Percentiles rank a stretch among this genome's conserved stretches.
Conservation (phyloP, 257 asterid species). For the Mentha longifolia region DNA sequence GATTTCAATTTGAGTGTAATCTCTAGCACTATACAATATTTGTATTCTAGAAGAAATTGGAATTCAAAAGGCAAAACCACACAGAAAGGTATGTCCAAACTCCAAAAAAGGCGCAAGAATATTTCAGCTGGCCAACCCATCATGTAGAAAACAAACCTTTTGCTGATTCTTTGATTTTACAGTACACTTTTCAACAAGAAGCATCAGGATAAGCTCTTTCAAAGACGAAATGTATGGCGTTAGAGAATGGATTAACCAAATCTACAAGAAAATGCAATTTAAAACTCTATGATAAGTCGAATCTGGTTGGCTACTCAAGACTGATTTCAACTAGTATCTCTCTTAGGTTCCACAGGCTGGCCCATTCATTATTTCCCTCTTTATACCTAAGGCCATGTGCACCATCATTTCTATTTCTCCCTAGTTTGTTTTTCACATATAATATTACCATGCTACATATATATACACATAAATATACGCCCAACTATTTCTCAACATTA, state of each 20-base stretch:
- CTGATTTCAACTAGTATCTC: constrained; percentile 1
- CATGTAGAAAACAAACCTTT: background rate
- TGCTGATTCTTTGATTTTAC: constrained; percentile 1
- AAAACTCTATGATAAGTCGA: constrained; percentile 14
- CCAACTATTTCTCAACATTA: background rate
- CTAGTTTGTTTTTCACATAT: background rate
- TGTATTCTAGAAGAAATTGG: background rate
- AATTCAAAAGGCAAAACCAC: constrained; percentile 6
- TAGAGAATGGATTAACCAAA: constrained; percentile 14
- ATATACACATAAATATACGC: background rate
- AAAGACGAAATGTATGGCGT: background rate
- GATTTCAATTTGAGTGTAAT: background rate
- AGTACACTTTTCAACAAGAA: background rate
- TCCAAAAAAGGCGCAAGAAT: constrained; percentile 18
- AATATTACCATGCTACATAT: background rate
- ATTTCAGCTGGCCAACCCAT: constrained; percentile 26
- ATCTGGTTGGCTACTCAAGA: constrained; percentile 4
- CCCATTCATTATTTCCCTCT: constrained; percentile 27
- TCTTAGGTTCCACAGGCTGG: constrained; percentile 38
- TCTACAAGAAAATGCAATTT: constrained; percentile 1
- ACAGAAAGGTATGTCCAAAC: constrained; percentile 1
- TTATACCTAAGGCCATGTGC: constrained; percentile 34
- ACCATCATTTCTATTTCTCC: constrained; percentile 21
- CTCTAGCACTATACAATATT: constrained; percentile 1
- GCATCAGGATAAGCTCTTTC: background rate